phyloP scores from a whole-genome alignment of 257 asterid species.

The Leptodermis oblonga region DNA sequence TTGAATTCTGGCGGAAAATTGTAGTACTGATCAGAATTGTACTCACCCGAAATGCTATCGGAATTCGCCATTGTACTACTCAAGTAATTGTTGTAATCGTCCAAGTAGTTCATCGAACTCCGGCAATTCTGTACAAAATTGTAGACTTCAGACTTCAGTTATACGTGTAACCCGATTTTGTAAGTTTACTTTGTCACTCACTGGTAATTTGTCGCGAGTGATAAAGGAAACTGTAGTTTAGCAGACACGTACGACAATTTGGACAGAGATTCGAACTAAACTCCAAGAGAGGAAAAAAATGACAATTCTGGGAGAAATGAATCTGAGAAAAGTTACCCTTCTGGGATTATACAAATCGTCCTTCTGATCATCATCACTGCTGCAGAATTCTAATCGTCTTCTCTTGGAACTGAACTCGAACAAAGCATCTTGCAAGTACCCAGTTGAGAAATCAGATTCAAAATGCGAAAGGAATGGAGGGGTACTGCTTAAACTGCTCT shows the following conservation, averaged over 20 bases:
- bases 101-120: slow-evolving; percentile 24
- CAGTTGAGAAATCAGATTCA: slow-evolving; percentile 51
- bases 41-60: slow-evolving; percentile 32
- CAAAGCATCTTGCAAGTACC: slow-evolving; percentile 87
- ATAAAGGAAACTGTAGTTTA: too few relatives aligned
- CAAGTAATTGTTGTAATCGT: slow-evolving; percentile 31
- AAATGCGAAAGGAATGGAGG: slow-evolving; percentile 32
- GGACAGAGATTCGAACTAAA: too few relatives aligned
- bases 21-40: too few relatives aligned
- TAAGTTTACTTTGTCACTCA: too few relatives aligned
- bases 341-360: slow-evolving; percentile 17
- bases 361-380: slow-evolving; percentile 18
- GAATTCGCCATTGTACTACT: slow-evolving; percentile 30
- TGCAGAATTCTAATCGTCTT: slow-evolving; percentile 43
- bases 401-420: slow-evolving; percentile 68
- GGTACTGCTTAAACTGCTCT: slow-evolving; percentile 23
- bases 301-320: background rate
- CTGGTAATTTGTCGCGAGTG: too few relatives aligned
- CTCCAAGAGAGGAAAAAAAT: too few relatives aligned
- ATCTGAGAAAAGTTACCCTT: slow-evolving; percentile 9
- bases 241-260: too few relatives aligned
- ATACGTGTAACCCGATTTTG: background rate
- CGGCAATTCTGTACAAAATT: slow-evolving; percentile 27
- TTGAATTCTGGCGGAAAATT: background rate
- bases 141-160: too few relatives aligned